phyloP scores from a whole-genome alignment of 2,329 filamentous ascomycete genomes.

The Hymenoscyphus albidus region DNA sequence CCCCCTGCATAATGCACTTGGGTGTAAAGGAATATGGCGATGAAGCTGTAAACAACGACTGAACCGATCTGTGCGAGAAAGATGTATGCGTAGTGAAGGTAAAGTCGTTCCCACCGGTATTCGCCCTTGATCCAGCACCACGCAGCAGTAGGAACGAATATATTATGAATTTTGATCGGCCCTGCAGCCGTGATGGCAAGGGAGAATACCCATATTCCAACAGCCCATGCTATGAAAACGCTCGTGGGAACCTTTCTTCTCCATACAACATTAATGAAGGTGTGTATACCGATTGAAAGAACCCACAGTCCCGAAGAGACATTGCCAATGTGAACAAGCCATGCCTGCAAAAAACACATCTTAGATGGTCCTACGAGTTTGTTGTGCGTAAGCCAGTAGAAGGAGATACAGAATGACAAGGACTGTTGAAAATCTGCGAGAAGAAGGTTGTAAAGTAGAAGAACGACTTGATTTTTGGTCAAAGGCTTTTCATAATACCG shows the following conservation, averaged over 20 bases:
- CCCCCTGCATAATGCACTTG: neutral
- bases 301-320: slow-evolving; percentile 13
- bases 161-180: neutral
- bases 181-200: neutral
- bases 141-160: neutral
- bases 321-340: slow-evolving; percentile 13
- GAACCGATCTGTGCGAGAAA: slow-evolving; percentile 5
- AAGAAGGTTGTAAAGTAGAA: slow-evolving; percentile 19
- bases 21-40: neutral
- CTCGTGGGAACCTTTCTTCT: slow-evolving; percentile 1
- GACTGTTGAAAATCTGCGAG: slow-evolving; percentile 17
- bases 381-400: slow-evolving; percentile 13
- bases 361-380: slow-evolving; percentile 12
- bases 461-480: slow-evolving; percentile 10
- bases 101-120: neutral
- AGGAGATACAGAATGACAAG: slow-evolving; percentile 14
- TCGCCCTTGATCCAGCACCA: slow-evolving; percentile 1
- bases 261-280: slow-evolving; percentile 3
- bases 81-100: slow-evolving; percentile 2
- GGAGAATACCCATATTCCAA: slow-evolving; percentile 7
- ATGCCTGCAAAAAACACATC: slow-evolving; percentile 4
- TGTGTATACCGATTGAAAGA: slow-evolving; percentile 14
- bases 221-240: slow-evolving; percentile 6
- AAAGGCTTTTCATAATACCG: slow-evolving; percentile 6
- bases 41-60: slow-evolving; percentile 9